Percentiles rank a stretch among this genome's conserved stretches.
Conservation (phyloP, 2,329 filamentous ascomycete species). For the Hymenoscyphus occultus region DNA sequence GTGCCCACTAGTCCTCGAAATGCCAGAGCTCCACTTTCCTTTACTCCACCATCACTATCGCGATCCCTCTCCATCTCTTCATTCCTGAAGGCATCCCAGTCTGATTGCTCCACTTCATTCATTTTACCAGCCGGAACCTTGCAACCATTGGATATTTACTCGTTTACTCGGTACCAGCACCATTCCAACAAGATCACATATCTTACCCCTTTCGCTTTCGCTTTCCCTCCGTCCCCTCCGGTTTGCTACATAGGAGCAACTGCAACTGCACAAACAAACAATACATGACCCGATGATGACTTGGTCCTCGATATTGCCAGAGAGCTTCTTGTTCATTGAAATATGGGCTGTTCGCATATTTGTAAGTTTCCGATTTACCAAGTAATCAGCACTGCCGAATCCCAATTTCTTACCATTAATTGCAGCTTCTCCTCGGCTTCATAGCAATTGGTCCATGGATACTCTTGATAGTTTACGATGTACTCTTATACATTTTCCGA, state of each 20-base stretch:
- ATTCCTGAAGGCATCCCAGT: conserved; percentile 8
- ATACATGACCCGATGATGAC: conserved; percentile 47
- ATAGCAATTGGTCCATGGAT: conserved; percentile 62
- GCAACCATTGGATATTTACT: background rate
- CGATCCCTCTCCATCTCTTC: background rate
- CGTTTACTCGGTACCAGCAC: background rate
- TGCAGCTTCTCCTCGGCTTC: conserved; percentile 57
- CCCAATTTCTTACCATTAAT: conserved; percentile 13
- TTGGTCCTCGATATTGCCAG: conserved; percentile 63
- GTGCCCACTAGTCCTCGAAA: conserved; percentile 1
- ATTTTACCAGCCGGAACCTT: background rate
- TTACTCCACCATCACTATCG: background rate
- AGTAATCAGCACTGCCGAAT: background rate
- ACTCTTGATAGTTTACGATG: conserved; percentile 60
- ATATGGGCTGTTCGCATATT: conserved; percentile 61
- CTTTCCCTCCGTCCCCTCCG: conserved; percentile 2
- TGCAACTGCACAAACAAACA: conserved; percentile 6
- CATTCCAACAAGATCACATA: background rate
- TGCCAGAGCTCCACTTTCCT: conserved; percentile 6
- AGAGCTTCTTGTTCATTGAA: conserved; percentile 54
- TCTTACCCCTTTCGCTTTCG: background rate
- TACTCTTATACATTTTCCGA: conserved; percentile 59
- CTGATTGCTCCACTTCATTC: background rate
- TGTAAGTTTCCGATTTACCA: conserved; percentile 43
- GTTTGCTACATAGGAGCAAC: background rate